Percentiles rank a stretch among this genome's conserved stretches.
phyloP scores from a whole-genome alignment of 2,329 filamentous ascomycete species.

The Nigrospora osmanthi region DNA sequence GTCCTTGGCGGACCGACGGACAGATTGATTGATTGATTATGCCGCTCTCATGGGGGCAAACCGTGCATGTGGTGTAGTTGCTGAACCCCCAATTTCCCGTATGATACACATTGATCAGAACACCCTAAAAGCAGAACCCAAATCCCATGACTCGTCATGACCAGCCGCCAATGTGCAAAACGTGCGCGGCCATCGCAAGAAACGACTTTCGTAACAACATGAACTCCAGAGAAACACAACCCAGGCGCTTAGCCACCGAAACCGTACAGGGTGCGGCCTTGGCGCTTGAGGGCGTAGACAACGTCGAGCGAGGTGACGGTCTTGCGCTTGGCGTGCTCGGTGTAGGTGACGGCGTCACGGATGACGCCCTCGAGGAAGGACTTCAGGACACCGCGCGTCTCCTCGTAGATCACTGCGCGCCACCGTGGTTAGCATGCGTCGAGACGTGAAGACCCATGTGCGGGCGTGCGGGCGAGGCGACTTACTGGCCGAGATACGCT shows the following conservation, averaged over 20 bases:
- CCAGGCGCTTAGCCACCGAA: slow-evolving; percentile 50
- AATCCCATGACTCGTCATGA: slow-evolving; percentile 25
- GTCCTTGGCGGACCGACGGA: slow-evolving; percentile 8
- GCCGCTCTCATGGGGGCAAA: slow-evolving; percentile 15
- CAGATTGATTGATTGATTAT: slow-evolving; percentile 16
- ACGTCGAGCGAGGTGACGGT: slow-evolving; percentile 60
- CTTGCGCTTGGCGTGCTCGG: slow-evolving; percentile 76
- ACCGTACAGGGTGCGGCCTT: slow-evolving; percentile 60
- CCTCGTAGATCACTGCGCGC: slow-evolving; percentile 66
- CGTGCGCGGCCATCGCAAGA: slow-evolving; percentile 18
- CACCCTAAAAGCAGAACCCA: slow-evolving; percentile 23
- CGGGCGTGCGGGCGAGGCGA: slow-evolving; percentile 11
- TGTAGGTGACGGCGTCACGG: slow-evolving; percentile 73
- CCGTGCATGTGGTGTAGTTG: slow-evolving; percentile 13
- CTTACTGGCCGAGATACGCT: slow-evolving; percentile 96
- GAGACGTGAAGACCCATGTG: slow-evolving; percentile 10
- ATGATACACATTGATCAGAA: slow-evolving; percentile 25
- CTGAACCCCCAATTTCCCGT: slow-evolving; percentile 18
- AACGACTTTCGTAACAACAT: slow-evolving; percentile 27
- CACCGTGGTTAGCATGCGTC: slow-evolving; percentile 5
- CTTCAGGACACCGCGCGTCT: slow-evolving; percentile 76
- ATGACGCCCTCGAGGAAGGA: slow-evolving; percentile 79
- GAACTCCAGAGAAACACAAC: slow-evolving; percentile 11
- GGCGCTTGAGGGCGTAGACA: slow-evolving; percentile 56
- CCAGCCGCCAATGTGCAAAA: slow-evolving; percentile 18